Percentiles rank a stretch among this genome's conserved stretches.
These are phyloP conservation scores for Tylopilus felleus DNA, from an alignment of 768 basidiomycete species.

Conservation along the genomic window DNA sequence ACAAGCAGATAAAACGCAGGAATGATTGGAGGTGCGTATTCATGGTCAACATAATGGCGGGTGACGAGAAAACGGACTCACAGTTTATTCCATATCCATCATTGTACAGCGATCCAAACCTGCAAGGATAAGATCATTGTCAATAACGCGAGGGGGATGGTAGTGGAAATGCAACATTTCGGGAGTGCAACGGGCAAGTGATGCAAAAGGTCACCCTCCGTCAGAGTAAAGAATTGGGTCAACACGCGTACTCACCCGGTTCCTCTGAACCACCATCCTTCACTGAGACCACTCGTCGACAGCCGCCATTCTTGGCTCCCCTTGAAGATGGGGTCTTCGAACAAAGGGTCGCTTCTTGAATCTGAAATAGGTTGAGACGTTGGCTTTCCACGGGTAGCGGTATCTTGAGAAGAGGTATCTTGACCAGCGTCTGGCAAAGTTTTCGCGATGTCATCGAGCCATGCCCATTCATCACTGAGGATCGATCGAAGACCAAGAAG, in stretches of 20 bases:
- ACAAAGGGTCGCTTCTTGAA: conserved; percentile 39
- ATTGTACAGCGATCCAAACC: conserved; percentile 75
- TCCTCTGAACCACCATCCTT: conserved; percentile 81
- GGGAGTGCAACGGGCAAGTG: neutral
- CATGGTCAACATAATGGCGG: neutral
- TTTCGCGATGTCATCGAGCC: conserved; percentile 20
- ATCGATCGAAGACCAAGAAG: conserved; percentile 78
- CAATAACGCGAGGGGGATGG: neutral
- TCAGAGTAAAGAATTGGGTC: neutral
- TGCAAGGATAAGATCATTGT: conserved; percentile 21
- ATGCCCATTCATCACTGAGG: conserved; percentile 38
- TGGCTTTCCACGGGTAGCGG: neutral
- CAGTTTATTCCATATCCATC: conserved; percentile 96
- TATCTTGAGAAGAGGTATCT: conserved; percentile 6
- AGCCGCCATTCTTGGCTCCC: conserved; percentile 82
- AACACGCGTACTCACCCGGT: conserved; percentile 56
- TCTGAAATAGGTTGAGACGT: neutral
- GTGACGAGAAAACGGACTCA: conserved; percentile 34
- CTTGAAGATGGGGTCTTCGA: conserved; percentile 74
- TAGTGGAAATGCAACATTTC: neutral
- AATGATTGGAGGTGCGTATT: neutral
- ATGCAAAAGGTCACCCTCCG: neutral
- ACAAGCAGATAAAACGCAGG: neutral
- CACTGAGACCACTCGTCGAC: conserved; percentile 86
- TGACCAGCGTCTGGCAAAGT: neutral